Base-by-base conservation (phyloP, 1,139 yeast genomes). In the Yamadazyma conglobata region DNA sequence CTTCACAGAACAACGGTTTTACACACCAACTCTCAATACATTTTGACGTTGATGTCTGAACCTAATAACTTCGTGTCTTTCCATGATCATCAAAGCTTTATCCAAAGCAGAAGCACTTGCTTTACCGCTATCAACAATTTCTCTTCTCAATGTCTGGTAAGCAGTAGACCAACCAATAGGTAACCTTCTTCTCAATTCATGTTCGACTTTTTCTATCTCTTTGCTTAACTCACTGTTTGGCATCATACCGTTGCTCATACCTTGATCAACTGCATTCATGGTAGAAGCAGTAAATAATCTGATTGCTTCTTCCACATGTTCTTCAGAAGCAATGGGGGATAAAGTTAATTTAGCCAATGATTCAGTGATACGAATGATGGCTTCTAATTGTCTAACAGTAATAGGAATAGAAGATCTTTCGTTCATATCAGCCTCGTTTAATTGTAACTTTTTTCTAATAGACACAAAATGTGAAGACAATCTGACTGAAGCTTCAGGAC, bases 81-180 rank as follows among this genome's bases (percentile, higher is more conserved):
- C 96, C 58, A 91, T 56, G 6, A 86, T 79, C 56, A 74, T 75
- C 40, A 91, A 61, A 0, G 97, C 95, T 51, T 79, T 80, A 45
- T 89, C 96, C 42, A 91, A 66, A 0, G 96, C 94, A 33, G 75
- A 75, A 33, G 77, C 77, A 21, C 80, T 70, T 39, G 76, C 80
- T 37, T 71, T 72, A 30, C 82, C 79, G 19, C 79, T 73, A 26
- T 77, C 83, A 15, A 88, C 94, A 54, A 89, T 83, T 58, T 91
- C 96, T 42, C 81, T 76, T 46, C 87, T 73, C 37, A 91, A 70
- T 2, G 96, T 87, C 45, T 77, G 79, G 55, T 86, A 86, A 15
- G 93, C 82, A 2, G 97, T 88, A 19, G 95, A 85, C 93, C 96
- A 91, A 10, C 98, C 98, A 44, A 93, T 83, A 5, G 98, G 97